Conservation (phyloP, 2,329 filamentous ascomycete genomes). For the Penicillium occitanis region DNA sequence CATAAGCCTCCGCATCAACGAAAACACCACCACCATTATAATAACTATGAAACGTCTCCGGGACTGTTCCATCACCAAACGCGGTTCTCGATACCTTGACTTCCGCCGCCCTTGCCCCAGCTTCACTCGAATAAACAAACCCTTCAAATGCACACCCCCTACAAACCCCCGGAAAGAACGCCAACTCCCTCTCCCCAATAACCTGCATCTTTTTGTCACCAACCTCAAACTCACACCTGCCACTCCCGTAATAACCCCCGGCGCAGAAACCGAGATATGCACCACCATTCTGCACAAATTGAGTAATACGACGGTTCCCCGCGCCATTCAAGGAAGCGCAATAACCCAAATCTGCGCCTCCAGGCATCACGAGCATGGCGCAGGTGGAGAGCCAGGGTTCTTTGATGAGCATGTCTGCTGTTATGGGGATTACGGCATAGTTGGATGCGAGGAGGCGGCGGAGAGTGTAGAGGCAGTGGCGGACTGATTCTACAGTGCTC, state of each 20-base stretch:
- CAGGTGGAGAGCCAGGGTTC: constrained; percentile 90
- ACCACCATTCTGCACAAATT: constrained; percentile 83
- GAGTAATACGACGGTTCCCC: constrained; percentile 79
- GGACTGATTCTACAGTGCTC: constrained; percentile 81
- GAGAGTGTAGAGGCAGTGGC: constrained; percentile 83
- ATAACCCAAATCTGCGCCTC: constrained; percentile 91
- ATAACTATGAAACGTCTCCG: constrained; percentile 70
- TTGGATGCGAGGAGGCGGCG: constrained; percentile 82
- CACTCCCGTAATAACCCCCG: constrained; percentile 85
- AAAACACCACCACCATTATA: constrained; percentile 96
- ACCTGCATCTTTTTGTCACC: constrained; percentile 80
- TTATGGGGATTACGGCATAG: constrained; percentile 88
- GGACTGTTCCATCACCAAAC: constrained; percentile 56
- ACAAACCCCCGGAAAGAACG: constrained; percentile 83
- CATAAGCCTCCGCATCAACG: constrained; percentile 68
- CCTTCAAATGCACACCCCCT: constrained; percentile 84
- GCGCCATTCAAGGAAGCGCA: constrained; percentile 82
- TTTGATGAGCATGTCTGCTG: constrained; percentile 73
- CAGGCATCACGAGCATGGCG: constrained; percentile 85
- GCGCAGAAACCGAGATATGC: constrained; percentile 90
- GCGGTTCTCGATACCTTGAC: constrained; percentile 63
- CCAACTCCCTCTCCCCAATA: constrained; percentile 77
- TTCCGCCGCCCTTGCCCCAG: constrained; percentile 70
- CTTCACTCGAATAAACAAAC: constrained; percentile 87
- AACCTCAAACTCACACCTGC: constrained; percentile 86